Conservation (phyloP, 1,284 basidiomycete species). For the Trichosporon sp. region DNA sequence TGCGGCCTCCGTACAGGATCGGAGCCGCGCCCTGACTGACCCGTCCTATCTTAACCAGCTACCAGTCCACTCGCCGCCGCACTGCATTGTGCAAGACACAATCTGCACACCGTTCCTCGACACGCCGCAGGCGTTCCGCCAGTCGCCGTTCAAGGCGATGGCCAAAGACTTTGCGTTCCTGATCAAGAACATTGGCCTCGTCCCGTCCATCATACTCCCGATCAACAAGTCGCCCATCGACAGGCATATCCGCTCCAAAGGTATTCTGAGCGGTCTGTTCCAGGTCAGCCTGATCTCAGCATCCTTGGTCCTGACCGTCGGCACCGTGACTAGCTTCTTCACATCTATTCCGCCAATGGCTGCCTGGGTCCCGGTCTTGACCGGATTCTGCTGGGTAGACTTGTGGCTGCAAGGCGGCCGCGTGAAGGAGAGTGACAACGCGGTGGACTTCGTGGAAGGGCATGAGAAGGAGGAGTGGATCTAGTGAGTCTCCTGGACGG, state of each 20-base stretch:
- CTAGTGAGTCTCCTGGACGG: slow-evolving; percentile 30
- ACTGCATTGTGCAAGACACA: slow-evolving; percentile 11
- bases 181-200: slow-evolving; percentile 22
- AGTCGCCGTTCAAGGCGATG: slow-evolving; percentile 15
- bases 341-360: slow-evolving; percentile 26
- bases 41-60: background rate
- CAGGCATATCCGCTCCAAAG: background rate
- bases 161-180: slow-evolving; percentile 31
- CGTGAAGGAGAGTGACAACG: slow-evolving; percentile 21
- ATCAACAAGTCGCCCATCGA: slow-evolving; percentile 4
- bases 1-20: background rate
- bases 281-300: slow-evolving; percentile 33
- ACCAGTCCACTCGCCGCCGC: slow-evolving; percentile 1
- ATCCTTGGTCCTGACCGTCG: slow-evolving; percentile 31
- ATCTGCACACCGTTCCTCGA: slow-evolving; percentile 12
- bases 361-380: slow-evolving; percentile 18
- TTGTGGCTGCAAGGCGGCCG: slow-evolving; percentile 11
- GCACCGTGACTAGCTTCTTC: slow-evolving; percentile 11
- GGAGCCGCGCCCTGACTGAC: background rate
- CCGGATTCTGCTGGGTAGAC: slow-evolving; percentile 12
- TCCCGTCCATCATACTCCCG: slow-evolving; percentile 34
- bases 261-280: slow-evolving; percentile 11
- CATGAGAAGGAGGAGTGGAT: slow-evolving; percentile 38
- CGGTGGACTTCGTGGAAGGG: slow-evolving; percentile 18
- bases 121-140: slow-evolving; percentile 19